Base-by-base conservation (phyloP, 768 basidiomycete species). In the Panus rudis region DNA sequence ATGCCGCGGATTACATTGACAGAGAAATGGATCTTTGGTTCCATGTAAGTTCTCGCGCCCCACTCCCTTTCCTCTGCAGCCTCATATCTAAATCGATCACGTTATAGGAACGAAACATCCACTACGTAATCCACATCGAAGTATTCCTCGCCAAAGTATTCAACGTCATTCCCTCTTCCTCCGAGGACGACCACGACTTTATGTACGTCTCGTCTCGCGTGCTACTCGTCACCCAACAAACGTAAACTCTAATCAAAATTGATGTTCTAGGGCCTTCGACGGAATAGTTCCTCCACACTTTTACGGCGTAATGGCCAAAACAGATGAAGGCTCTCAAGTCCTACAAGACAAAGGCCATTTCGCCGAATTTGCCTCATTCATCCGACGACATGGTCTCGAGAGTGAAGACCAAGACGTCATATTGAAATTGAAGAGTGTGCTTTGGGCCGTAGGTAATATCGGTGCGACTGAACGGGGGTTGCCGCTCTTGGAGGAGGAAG, bases 221-320 rank as follows among this genome's bases (percentile, higher is more conserved):
- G 12, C 27, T 7, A 28, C 48, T 22, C 5, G n/a, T 3, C 17
- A 6, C 12, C 8, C 17, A 42, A n/a, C n/a, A n/a, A n/a, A n/a
- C n/a, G n/a, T n/a, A n/a, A n/a, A n/a, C n/a, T n/a, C n/a, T n/a
- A n/a, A n/a, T n/a, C n/a, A 3, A 23, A 24, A 41, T 32, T 35
- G 25, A 39, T 4, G 6, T 7, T 13, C 6, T 54, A 84, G 82
- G n/a, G 73, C 75, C 16, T 89, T 87, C 45, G 92, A 92, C 41
- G 86, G 85, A 11, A 82, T 83, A 10, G 88, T 92, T 11, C 96
- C 94, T 2, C 81, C 87, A 2, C 93, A 99, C 61, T 98, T 99
- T 63, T 94, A 97, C 54, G 94, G 94, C 17, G 94, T 97, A 63
- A 88, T 98, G 76, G 84, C 92, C 35, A 97, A 96, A 63, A 98